A percentile compares a stretch with the other conserved stretches of the same genome.
phyloP scores from a whole-genome alignment of 257 asterid genomes.

The Avicennia marina region DNA sequence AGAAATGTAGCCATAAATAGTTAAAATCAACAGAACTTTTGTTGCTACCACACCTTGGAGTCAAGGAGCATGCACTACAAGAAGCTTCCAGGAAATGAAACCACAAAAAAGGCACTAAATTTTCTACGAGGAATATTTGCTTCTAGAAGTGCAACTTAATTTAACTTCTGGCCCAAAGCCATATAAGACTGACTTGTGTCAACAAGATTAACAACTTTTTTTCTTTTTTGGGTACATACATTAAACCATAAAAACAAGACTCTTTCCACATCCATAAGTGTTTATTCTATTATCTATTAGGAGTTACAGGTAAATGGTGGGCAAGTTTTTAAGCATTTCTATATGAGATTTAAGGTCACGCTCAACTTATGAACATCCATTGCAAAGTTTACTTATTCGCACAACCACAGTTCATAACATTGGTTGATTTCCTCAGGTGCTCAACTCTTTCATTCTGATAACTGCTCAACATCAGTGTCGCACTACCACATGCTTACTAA shows the following conservation, averaged over 20 bases:
- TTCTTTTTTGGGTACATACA: not conserved
- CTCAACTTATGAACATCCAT: not conserved
- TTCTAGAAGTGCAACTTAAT: not conserved
- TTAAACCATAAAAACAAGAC: not conserved
- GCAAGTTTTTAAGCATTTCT: not conserved
- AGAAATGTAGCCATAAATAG: slow-evolving; percentile 2
- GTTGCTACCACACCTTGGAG: not conserved
- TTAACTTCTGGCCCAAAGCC: not conserved
- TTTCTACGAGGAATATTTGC: not conserved
- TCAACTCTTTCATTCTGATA: not conserved
- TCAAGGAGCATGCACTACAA: not conserved
- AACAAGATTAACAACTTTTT: not conserved
- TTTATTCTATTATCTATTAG: not conserved
- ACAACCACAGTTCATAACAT: not conserved
- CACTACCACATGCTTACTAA: not conserved
- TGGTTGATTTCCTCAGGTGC: not conserved
- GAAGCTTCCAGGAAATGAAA: slow-evolving; percentile 10
- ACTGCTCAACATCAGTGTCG: not conserved
- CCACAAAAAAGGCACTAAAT: not conserved
- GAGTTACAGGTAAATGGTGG: too few relatives aligned
- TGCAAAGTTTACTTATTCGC: not conserved
- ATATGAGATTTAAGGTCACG: not conserved
- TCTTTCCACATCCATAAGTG: not conserved
- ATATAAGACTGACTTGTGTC: not conserved
- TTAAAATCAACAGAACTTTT: not conserved